Base-by-base conservation (phyloP, 768 basidiomycete species). In the Peribolospora kevripleyi region DNA sequence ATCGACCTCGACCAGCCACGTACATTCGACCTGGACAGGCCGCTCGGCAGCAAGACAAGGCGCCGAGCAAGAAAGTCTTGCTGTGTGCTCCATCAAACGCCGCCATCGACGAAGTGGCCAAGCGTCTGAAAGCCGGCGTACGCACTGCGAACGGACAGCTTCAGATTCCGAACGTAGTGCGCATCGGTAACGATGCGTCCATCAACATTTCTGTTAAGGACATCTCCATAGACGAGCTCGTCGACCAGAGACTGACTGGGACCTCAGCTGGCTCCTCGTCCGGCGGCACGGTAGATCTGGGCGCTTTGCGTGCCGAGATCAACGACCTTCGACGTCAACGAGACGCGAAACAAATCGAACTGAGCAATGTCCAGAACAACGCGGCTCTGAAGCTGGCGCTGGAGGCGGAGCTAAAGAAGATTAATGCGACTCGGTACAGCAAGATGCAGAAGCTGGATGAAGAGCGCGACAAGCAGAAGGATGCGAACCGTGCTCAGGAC, bases 1-100 rank as follows among this genome's bases (percentile, higher is more conserved):
- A 48, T 14, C 58, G 58, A n/a, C 57, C 58, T 36, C 61, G 56
- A 46, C 42, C 48, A 40, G 57, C 56, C 8, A 47, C 46, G 4
- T 73, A 25, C 73, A 79, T 51, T 25, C 68, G 75, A 8, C 71
- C 71, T 39, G 76, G 78, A 25, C 70, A 65, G 53, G 66, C 59
- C 54, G 60, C 66, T 13, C 68, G 65, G 42, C 68, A 68, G 10
- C 65, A 65, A 40, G 73, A 74, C 58, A 73, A 66, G 61, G 61
- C 68, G n/a, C 68, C 74, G 1, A 70, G 74, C 10, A 78, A 81
- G 57, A 82, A 82, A 64, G 72, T 97, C 47, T 74, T 98, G 13
- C 72, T 98, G 43, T 98, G 93, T 63, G 93, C 93, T 0, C 93
- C 93, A 2, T 90, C 85, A 68, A 98, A 98, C 67, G 93, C 93